Base-by-base conservation (phyloP, 2,329 filamentous ascomycete species). In the Venturia aucupariae region DNA sequence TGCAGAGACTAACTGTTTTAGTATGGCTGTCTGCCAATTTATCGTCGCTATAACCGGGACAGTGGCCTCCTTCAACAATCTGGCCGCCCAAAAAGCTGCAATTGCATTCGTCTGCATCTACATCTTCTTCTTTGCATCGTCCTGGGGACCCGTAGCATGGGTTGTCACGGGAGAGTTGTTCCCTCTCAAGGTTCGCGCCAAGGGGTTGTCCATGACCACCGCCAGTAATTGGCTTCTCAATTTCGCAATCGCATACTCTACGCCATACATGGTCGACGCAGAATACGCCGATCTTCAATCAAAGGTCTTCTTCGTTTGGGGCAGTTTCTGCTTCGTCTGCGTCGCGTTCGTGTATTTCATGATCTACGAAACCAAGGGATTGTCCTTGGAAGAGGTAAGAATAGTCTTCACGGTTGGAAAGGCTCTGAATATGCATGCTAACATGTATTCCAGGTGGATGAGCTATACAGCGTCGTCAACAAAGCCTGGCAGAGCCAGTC, bases 51-150 rank as follows among this genome's bases (percentile, higher is more conserved):
- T 73, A 27, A 72, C 70, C 0, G 76, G 76, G 54, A 76, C 73
- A n/a, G 74, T 74, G 15, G 72, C 73, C 24, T 71, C 76, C 66
- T 65, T 61, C 64, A 5, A 32, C 24, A 71, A 76, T 65, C 61
- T 73, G 2, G 30, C 73, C 0, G 72, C 75, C 1, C 75, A 77
- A 42, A 66, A 68, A 1, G 68, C 75, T 2, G 72, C 75, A 39
- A 76, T 78, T 41, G 73, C 76, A 1, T 78, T 78, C 61, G 75
- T 78, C 64, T 89, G 86, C 70, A 78, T 90, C 71, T 90, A 88
- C 75, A 89, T 92, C 64, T 90, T 90, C 77, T 90, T 90, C 80
- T 92, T 91, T 72, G 89, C 89, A 19, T 82, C 85, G 4, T 89
- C 87, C 0, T 92, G 89, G 88, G 89, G 89, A 3, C 89, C 89